Percentiles rank a stretch among this genome's conserved stretches.
These are phyloP conservation scores for Phytopythium cucurbitacearum DNA, from an alignment of 352 stramenopile species.

Conservation along the genomic window DNA sequence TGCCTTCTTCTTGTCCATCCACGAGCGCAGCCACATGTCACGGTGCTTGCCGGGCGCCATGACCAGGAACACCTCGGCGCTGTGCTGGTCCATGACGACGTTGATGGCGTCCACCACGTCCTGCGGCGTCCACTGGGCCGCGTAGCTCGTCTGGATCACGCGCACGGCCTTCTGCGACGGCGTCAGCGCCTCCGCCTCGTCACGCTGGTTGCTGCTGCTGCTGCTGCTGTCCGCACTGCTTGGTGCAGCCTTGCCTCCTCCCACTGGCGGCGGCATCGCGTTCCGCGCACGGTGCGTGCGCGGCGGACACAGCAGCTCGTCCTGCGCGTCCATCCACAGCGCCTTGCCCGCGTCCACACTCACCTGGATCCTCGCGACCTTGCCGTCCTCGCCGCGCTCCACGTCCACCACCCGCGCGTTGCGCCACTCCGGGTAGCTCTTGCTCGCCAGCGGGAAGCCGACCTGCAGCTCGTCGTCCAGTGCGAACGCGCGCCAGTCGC, in stretches of 20 bases:
- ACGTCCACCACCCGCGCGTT: conserved; percentile 7
- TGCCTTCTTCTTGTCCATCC: conserved; percentile 2
- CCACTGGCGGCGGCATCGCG: conserved; percentile 7
- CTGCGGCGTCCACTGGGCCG: conserved; percentile 2
- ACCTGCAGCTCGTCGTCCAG: conserved; percentile 35
- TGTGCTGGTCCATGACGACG: conserved; percentile 7
- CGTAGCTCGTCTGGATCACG: conserved; percentile 6
- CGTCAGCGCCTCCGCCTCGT: neutral
- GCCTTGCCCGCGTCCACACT: conserved; percentile 16
- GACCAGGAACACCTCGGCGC: conserved; percentile 7
- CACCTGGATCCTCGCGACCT: conserved; percentile 25
- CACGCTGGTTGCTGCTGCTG: neutral
- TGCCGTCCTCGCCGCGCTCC: conserved; percentile 18
- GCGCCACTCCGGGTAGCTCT: conserved; percentile 39
- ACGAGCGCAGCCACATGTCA: conserved; percentile 9
- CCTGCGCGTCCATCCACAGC: conserved; percentile 37
- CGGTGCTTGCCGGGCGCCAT: conserved; percentile 8
- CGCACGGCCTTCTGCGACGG: neutral
- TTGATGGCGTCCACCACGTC: conserved; percentile 9
- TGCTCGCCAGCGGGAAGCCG: conserved; percentile 8
- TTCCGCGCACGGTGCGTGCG: conserved; percentile 34
- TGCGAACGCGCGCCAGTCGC: conserved; percentile 44
- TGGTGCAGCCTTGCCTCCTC: neutral
- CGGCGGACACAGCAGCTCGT: conserved; percentile 35
- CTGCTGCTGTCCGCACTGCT: conserved; percentile 3